Evolutionary conservation across 1,284 basidiomycete genomes (phyloP).

Genomic region (Marasmius fiardii): DNA sequence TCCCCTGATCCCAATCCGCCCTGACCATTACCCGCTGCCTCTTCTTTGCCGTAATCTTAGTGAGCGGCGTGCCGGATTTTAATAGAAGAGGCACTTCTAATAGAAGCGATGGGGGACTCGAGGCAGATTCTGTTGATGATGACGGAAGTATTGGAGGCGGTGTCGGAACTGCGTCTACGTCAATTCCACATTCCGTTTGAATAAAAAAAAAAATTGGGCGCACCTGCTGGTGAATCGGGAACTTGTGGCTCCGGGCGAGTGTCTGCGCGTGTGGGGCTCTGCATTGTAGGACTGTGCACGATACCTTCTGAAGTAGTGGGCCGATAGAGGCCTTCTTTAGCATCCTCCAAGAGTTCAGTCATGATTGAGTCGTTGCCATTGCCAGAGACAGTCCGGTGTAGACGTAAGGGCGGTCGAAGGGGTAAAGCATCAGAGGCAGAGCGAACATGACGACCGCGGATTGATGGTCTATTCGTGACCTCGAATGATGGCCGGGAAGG

Average conservation of each 20-base stretch:
- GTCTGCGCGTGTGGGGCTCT: too few relatives aligned
- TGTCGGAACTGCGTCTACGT: not conserved
- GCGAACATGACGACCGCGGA: not conserved
- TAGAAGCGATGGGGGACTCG: not conserved
- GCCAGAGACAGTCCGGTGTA: not conserved
- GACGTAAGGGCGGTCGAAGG: not conserved
- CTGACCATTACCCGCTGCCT: slow-evolving; percentile 72
- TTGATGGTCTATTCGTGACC: not conserved
- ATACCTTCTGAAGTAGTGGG: not conserved
- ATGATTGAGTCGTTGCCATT: not conserved
- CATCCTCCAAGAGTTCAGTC: not conserved
- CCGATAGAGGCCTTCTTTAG: not conserved
- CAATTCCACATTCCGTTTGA: too few relatives aligned
- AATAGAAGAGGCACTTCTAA: slow-evolving; percentile 5
- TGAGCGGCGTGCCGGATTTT: slow-evolving; percentile 43
- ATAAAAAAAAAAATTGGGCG: not conserved
- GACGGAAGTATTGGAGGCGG: not conserved
- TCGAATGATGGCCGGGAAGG: not conserved
- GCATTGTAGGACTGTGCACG: not conserved
- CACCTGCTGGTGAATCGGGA: not conserved
- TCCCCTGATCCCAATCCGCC: slow-evolving; percentile 76
- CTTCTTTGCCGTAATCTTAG: slow-evolving; percentile 87
- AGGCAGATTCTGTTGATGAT: not conserved
- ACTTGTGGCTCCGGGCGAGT: not conserved
- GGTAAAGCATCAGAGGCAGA: not conserved